A percentile compares a stretch with the other conserved stretches of the same genome.
Evolutionary conservation across 257 asterid genomes (phyloP).

Genomic region (Paulownia fortunei): DNA sequence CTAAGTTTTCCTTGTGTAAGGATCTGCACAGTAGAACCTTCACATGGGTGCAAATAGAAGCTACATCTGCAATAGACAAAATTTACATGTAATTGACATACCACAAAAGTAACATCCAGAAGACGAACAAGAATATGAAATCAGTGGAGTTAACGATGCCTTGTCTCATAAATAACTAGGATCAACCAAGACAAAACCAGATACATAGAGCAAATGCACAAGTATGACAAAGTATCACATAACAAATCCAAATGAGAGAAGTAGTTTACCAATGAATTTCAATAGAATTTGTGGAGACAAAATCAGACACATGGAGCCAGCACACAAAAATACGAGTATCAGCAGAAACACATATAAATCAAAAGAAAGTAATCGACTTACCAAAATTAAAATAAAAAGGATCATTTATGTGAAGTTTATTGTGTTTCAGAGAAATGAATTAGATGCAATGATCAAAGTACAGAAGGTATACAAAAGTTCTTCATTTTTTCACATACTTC

Average conservation of each 20-base stretch:
- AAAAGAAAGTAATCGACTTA: not conserved
- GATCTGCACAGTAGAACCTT: slow-evolving; percentile 83
- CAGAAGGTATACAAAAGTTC: not conserved
- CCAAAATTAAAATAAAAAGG: not conserved
- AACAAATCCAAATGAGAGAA: not conserved
- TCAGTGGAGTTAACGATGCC: not conserved
- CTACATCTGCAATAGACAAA: slow-evolving; percentile 79
- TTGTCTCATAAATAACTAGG: not conserved
- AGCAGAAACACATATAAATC: not conserved
- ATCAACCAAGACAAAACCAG: not conserved
- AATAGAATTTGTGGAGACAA: not conserved
- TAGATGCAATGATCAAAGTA: not conserved
- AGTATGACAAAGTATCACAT: not conserved
- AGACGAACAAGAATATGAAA: not conserved
- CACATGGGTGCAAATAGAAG: slow-evolving; percentile 94
- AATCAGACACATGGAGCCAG: not conserved
- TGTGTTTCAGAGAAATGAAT: not conserved
- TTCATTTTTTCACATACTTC: not conserved
- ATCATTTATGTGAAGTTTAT: not conserved
- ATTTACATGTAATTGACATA: slow-evolving; percentile 27
- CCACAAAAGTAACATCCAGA: not conserved
- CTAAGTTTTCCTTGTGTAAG: slow-evolving; percentile 97
- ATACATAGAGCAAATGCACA: not conserved
- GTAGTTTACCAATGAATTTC: not conserved
- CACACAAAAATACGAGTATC: not conserved